phyloP scores from a whole-genome alignment of 1,284 basidiomycete genomes.

The Gymnopus androsaceus region DNA sequence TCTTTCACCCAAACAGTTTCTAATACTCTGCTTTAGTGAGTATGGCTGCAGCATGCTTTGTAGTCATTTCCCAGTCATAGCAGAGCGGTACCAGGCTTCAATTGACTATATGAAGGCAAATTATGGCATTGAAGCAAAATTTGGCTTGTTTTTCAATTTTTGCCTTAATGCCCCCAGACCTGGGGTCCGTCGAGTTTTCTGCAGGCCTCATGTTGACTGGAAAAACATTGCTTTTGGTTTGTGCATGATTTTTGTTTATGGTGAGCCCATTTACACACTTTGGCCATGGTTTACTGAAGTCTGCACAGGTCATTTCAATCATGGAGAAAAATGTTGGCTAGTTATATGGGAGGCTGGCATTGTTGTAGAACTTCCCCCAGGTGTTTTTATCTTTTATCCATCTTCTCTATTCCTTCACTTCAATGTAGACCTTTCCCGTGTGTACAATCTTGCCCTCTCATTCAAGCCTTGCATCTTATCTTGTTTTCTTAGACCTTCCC shows the following conservation, averaged over 20 bases:
- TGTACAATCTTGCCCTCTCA: not conserved
- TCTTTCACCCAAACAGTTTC: not conserved
- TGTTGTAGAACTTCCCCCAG: constrained; percentile 21
- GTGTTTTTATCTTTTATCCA: constrained; percentile 22
- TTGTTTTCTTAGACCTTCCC: not conserved
- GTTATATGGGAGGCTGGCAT: constrained; percentile 26
- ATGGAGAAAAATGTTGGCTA: constrained; percentile 20
- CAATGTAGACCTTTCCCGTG: constrained; percentile 23
- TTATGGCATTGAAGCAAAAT: constrained; percentile 25
- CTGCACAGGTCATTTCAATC: constrained; percentile 19
- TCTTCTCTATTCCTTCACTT: constrained; percentile 26
- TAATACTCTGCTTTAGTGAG: not conserved
- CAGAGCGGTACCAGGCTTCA: not conserved
- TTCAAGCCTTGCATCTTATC: no score
- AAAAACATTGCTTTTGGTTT: constrained; percentile 32
- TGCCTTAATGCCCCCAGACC: no score
- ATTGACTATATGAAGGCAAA: not conserved
- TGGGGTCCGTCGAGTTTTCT: no score
- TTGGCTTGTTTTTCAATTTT: no score
- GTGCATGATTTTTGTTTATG: constrained; percentile 25
- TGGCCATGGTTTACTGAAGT: not conserved
- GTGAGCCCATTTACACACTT: not conserved
- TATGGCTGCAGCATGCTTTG: not conserved
- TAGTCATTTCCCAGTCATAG: constrained; percentile 10
- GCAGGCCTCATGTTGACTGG: no score